These are phyloP conservation scores for Monosporascus cannonballus DNA, from an alignment of 2,329 filamentous ascomycete species.

Conservation along the genomic window DNA sequence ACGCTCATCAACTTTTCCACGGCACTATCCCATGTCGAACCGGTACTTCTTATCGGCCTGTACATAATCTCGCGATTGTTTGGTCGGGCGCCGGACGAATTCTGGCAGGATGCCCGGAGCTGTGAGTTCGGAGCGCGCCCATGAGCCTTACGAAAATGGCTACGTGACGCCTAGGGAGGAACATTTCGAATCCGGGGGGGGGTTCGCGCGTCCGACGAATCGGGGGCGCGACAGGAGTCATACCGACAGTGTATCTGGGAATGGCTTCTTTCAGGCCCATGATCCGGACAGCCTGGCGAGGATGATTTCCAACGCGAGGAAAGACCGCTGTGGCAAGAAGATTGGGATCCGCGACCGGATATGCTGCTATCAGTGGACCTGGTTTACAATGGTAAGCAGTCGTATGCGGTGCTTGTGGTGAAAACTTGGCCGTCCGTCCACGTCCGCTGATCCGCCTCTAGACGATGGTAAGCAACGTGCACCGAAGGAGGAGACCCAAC, in stretches of 20 bases:
- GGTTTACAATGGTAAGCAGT: conserved; percentile 56
- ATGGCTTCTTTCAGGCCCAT: conserved; percentile 3
- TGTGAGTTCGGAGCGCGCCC: conserved; percentile 4
- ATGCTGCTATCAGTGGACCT: conserved; percentile 62
- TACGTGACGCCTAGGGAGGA: conserved; percentile 23
- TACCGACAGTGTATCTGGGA: not conserved
- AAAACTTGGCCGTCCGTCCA: conserved; percentile 8
- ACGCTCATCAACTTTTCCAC: conserved; percentile 48
- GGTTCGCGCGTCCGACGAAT: not conserved
- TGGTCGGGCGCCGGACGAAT: conserved; percentile 40
- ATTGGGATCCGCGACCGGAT: conserved; percentile 45
- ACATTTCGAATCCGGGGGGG: conserved; percentile 4
- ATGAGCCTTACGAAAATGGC: conserved; percentile 14
- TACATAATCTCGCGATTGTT: conserved; percentile 45
- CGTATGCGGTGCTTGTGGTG: not conserved
- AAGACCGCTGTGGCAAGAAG: conserved; percentile 17
- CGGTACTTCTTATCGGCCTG: conserved; percentile 38
- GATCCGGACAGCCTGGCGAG: conserved; percentile 25
- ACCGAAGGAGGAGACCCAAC: not conserved
- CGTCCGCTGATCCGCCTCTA: conserved; percentile 11
- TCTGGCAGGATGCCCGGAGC: conserved; percentile 27
- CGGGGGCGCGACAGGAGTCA: not conserved
- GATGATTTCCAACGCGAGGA: conserved; percentile 27
- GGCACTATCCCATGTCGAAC: conserved; percentile 43
- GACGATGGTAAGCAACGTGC: conserved; percentile 25